phyloP scores from a whole-genome alignment of 345 rosid species.

The Boechera retrofracta region DNA sequence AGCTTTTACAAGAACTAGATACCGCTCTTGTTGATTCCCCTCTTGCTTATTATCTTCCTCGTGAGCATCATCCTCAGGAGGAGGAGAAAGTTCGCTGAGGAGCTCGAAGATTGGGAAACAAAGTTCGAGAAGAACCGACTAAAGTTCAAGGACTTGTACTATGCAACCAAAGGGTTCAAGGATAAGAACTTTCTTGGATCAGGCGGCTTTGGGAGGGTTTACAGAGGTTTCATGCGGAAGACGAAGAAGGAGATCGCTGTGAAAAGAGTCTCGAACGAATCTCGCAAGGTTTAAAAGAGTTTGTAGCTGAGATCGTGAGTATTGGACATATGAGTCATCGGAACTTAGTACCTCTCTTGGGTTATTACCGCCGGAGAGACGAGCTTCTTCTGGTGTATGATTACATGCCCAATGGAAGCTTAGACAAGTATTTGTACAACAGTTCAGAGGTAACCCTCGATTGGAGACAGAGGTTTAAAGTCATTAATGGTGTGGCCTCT shows the following conservation, averaged over 20 bases:
- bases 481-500: conserved; percentile 70
- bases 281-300: conserved; percentile 85
- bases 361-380: conserved; percentile 48
- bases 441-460: too few species aligned
- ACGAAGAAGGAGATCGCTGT: conserved; percentile 64
- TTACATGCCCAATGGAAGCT: too few species aligned
- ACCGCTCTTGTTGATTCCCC: neutral
- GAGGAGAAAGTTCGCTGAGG: too few species aligned
- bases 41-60: too few species aligned
- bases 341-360: conserved; percentile 71
- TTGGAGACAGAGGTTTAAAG: conserved; percentile 74
- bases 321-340: conserved; percentile 82
- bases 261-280: conserved; percentile 72
- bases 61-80: too few species aligned
- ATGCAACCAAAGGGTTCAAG: conserved; percentile 27
- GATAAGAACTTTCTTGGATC: conserved; percentile 64
- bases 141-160: too few species aligned
- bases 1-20: too few species aligned
- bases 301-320: conserved; percentile 72
- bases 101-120: too few species aligned
- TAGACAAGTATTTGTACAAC: too few species aligned
- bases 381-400: too few species aligned
- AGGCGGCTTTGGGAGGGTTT: conserved; percentile 81
- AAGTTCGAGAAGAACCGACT: too few species aligned
- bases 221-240: conserved; percentile 56